Conservation (phyloP, 176 grass and related monocot species). For the Melocanna baccifera region DNA sequence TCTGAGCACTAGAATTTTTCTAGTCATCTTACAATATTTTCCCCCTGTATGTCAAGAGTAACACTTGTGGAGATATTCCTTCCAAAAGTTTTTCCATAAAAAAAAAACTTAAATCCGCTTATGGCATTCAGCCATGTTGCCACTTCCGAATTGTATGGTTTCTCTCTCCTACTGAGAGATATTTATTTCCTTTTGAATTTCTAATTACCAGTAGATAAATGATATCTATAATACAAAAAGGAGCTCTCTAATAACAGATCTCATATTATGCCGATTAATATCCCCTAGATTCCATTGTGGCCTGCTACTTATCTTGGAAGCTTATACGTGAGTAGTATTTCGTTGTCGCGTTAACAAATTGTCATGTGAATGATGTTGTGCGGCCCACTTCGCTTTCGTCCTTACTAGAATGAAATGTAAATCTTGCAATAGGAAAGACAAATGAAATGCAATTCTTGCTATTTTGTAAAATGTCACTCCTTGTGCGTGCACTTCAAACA, state of each 20-base stretch:
- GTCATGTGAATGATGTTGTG: background rate
- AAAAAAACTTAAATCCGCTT: no score
- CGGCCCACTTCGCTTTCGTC: background rate
- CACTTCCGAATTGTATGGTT: no score
- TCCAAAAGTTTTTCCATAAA: no score
- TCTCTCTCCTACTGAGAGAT: no score
- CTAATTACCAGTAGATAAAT: no score
- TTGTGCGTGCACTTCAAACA: background rate
- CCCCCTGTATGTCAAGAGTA: no score
- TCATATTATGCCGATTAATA: background rate
- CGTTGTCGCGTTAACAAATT: background rate
- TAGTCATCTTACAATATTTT: no score
- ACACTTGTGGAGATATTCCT: no score
- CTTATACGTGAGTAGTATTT: background rate
- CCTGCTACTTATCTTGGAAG: background rate
- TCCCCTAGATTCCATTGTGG: background rate
- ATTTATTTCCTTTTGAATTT: no score
- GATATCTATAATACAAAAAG: background rate
- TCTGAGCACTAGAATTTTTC: no score
- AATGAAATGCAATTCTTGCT: background rate
- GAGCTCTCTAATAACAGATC: background rate
- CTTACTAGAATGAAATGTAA: background rate
- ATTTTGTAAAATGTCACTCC: background rate
- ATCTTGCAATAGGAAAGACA: no score
- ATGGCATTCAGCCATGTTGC: no score